Percentiles rank a stretch among this genome's conserved stretches.
phyloP scores from a whole-genome alignment of 768 basidiomycete genomes.

The Lactarius psammicola region DNA sequence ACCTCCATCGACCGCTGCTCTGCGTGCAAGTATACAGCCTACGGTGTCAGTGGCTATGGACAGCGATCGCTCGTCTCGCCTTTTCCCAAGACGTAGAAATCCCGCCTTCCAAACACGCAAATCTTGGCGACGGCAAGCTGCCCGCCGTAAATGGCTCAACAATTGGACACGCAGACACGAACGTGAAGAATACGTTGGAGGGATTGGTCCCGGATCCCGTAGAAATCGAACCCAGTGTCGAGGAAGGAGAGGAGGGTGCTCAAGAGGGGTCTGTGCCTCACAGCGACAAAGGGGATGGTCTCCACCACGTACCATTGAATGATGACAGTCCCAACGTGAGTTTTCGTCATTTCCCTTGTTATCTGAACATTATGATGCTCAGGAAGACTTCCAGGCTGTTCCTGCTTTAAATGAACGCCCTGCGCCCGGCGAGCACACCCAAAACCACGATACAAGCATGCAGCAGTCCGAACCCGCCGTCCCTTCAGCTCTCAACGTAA shows the following conservation, averaged over 20 bases:
- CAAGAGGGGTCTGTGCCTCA: background rate
- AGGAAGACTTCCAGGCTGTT: conserved; percentile 9
- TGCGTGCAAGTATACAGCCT: background rate
- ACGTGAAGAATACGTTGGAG: background rate
- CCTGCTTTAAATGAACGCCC: conserved; percentile 14
- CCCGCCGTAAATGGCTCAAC: background rate
- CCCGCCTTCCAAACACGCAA: conserved; percentile 3
- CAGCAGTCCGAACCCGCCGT: conserved; percentile 4
- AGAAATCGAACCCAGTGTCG: conserved; percentile 7
- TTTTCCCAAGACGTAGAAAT: conserved; percentile 1
- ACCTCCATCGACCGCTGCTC: conserved; percentile 1
- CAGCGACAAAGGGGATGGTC: conserved; percentile 1
- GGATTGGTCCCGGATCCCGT: background rate
- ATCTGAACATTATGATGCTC: conserved; percentile 6
- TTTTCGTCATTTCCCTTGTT: background rate
- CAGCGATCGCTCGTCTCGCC: conserved; percentile 3
- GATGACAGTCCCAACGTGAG: conserved; percentile 9
- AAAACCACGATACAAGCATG: conserved; percentile 1
- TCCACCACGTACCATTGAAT: background rate
- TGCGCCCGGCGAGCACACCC: conserved; percentile 2
- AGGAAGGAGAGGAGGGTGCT: conserved; percentile 10
- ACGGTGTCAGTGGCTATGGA: background rate
- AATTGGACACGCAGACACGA: conserved; percentile 7
- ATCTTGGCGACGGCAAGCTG: background rate
- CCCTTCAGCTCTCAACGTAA: background rate